These are phyloP conservation scores for Kodamaea leandrae DNA, from an alignment of 805 yeast species.

Conservation along the genomic window DNA sequence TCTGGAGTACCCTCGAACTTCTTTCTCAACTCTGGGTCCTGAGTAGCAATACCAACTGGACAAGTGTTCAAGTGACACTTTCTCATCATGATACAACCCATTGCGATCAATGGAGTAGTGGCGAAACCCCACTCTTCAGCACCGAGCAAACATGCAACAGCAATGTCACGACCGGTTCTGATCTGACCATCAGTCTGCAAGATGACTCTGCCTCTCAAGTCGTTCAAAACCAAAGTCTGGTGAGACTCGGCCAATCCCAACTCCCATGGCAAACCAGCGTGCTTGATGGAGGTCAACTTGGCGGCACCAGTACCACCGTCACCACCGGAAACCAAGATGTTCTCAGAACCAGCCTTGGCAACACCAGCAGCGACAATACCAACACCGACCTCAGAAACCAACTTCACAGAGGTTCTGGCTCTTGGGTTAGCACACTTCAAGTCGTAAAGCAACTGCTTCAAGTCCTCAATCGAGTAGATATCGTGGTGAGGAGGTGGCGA, in stretches of 20 bases:
- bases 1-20: constrained; percentile 97
- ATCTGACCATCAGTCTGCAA: constrained; percentile 99
- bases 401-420: constrained; percentile 93
- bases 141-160: constrained; percentile 92
- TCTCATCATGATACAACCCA: constrained; percentile 97
- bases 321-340: constrained; percentile 92
- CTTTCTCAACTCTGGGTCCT: constrained; percentile 88
- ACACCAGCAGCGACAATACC: constrained; percentile 99
- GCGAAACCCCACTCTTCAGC: constrained; percentile 99
- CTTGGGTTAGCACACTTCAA: constrained; percentile 96
- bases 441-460: constrained; percentile 94
- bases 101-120: constrained; percentile 91
- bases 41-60: constrained; percentile 99
- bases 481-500: constrained; percentile 99
- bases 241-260: constrained; percentile 97
- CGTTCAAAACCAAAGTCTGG: constrained; percentile 93
- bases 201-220: constrained; percentile 90
- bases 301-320: constrained; percentile 99
- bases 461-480: constrained; percentile 95
- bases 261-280: constrained; percentile 99
- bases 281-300: constrained; percentile 92
- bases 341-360: constrained; percentile 98
- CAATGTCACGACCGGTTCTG: constrained; percentile 95
- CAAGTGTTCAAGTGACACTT: constrained; percentile 92
- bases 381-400: constrained; percentile 97